Base-by-base conservation (phyloP, 371 early-diverging fungal species). In the Mucor circinelloides region DNA sequence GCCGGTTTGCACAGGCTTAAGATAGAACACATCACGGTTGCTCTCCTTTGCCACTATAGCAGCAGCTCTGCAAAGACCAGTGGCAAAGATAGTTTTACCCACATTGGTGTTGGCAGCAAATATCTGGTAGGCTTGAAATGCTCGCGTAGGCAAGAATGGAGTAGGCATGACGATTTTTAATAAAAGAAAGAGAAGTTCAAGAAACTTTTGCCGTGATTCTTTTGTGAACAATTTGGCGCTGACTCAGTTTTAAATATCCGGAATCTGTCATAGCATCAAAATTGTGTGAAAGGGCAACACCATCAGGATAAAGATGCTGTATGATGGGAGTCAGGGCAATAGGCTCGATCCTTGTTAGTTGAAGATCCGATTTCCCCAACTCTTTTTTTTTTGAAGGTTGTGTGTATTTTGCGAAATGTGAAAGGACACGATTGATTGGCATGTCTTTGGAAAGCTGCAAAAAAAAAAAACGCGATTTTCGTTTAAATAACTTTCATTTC, bases 1-100 rank as follows among this genome's bases (percentile, higher is more conserved):
- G 2, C 93, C 95, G 1, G 95, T 94, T 72, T 94, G 95, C 2
- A 93, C 88, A 2, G 95, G 95, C 61, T 94, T 94, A 40, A 93
- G 44, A 67, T 93, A 93, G 58, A 83, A 85, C 0, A 89, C 89
- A 54, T 84, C 78, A 3, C 75, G 76, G 23, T 78, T 71, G 19
- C 68, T 73, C 57, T 81, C 69, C 25, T 82, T 75, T 0, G 82
- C 86, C 4, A 76, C 73, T 12, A 81, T 62, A 10, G 85, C 83
- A 8, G 89, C 88, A 6, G 87, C 86, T 38, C 88, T 76, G 46
- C 84, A 83, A 27, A 90, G 78, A 30, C 90, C 91, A 1, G 93
- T 83, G 9, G 92, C 89, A 60, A 90, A 78, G 30, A 94, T 80
- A 1, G 95, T 94, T 81, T 94, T 94, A 38, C 95, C 95, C 36